Evolutionary conservation across 2,329 filamentous ascomycete species (phyloP), one percentile per base, ranked within the genome.

Genomic region (Coniella vitis): DNA sequence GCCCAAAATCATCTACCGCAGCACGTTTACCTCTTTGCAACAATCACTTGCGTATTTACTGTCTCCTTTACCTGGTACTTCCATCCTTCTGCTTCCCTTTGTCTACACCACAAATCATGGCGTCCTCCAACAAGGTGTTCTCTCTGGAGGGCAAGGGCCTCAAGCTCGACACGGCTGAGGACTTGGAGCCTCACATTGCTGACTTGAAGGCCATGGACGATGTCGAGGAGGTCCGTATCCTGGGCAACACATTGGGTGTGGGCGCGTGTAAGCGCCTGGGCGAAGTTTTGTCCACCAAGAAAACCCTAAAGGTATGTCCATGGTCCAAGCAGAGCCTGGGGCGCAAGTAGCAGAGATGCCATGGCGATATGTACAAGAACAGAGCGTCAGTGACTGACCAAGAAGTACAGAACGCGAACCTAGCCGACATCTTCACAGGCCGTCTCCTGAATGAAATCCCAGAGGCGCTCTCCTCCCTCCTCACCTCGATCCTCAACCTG

Each of bases 341-440:
- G 38, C 25, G 38, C 41, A 14, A 29, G 10, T 10, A 29, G 25
- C 25, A 29, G 25, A 29, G 10, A 29, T 5, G 10, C 25, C n/a
- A n/a, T n/a, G n/a, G n/a, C n/a, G n/a, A n/a, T n/a, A n/a, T n/a
- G n/a, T n/a, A 29, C 25, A 29, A 10, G 25, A 29, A 29, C 25
- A 29, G 25, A 16, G 22, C 7, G 16, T 9, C 31, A 16, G 19
- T 32, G 12, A 16, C 13, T 36, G 14, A 41, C 35, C 39, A 35
- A 17, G 16, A 12, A 9, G 21, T 17, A 9, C 60, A 84, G 81
- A 74, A 84, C 62, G 90, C 87, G 63, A 95, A 96, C 70, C 76
- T 98, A 49, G 90, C 90, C 66, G 93, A 98, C 67, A 95, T 98
- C 73, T 98, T 97, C 74, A 98, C 93, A 51, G 88, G 87, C 29